Evolutionary conservation across 2,329 filamentous ascomycete genomes (phyloP), one percentile per base, ranked within the genome.

Genomic region (Curvularia eragrostidis): DNA sequence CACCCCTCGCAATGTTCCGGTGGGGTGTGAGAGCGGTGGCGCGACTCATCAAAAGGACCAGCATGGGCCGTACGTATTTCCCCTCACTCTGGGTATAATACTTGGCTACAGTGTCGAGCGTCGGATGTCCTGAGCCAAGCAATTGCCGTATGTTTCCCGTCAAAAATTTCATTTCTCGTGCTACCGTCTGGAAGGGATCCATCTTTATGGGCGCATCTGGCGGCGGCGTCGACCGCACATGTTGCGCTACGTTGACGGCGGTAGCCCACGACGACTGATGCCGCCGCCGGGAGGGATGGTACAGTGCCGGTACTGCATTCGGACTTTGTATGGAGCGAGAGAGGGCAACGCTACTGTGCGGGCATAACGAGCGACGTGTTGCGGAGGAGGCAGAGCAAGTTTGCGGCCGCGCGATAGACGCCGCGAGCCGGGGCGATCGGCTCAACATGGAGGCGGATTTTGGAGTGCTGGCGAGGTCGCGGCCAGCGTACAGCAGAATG

Each of bases 41-140:
- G 74, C 93, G 87, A 61, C 93, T 94, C 94, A 99, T 98, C 70
- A 99, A 87, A 61, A 99, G 86, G 28, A 99, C 93, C 60, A 99
- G 90, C 77, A 97, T 86, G 28, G 95, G 95, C 66, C 95, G 89
- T 68, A 99, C 89, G 78, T 98, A 95, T 81, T 99, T 99, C 62
- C 95, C 95, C 82, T 98, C 93, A 58, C 91, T 91, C 71, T 94
- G 91, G 21, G 95, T 97, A 78, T 99, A 99, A 83, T 99, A 99
- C 79, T 99, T 99, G 51, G 95, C 93, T 26, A 93, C 94, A 41
- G 91, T 93, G 74, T 98, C 95, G 59, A 99, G 85, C 44, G 93
- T 93, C 0, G 95, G 95, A 74, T 99, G 94, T 5, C 94, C 94
- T 0, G 93, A 97, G 5, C 94, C 94, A 15, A 98, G 82, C n/a